Conservation (phyloP, 257 asterid genomes). For the Henckelia pumila region DNA sequence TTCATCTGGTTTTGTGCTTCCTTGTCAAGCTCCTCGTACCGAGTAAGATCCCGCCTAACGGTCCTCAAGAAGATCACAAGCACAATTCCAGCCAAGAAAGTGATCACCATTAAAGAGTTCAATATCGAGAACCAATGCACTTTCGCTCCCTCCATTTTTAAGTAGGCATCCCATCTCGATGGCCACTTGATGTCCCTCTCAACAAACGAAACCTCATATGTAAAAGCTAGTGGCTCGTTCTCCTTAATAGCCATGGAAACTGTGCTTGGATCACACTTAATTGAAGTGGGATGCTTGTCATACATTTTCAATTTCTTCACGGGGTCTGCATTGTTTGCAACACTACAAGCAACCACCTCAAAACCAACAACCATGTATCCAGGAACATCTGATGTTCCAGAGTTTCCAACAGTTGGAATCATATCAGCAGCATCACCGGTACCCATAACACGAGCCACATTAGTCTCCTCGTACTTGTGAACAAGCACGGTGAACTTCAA, state of each 20-base stretch:
- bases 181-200: constrained; percentile 71
- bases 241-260: constrained; percentile 54
- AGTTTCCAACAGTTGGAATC: constrained; percentile 52
- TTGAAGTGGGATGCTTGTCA: constrained; percentile 50
- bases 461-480: constrained; percentile 72
- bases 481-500: constrained; percentile 72
- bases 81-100: constrained; percentile 77
- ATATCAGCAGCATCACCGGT: constrained; percentile 81
- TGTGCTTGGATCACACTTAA: constrained; percentile 44
- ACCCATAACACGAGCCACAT: constrained; percentile 82
- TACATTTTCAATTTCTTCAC: constrained; percentile 32
- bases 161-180: constrained; percentile 83
- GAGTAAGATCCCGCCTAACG: constrained; percentile 71
- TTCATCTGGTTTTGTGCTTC: constrained; percentile 81
- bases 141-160: constrained; percentile 77
- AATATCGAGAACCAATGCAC: constrained; percentile 87
- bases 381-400: constrained; percentile 46
- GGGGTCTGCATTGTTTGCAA: constrained; percentile 30
- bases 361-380: constrained; percentile 48
- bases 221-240: constrained; percentile 63
- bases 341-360: constrained; percentile 44
- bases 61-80: constrained; percentile 71
- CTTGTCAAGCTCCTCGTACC: constrained; percentile 76
- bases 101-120: constrained; percentile 69
- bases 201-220: constrained; percentile 71